A percentile compares a stretch with the other conserved stretches of the same genome.
Conservation (phyloP, 306 rosid species). For the Fragaria iinumae region DNA sequence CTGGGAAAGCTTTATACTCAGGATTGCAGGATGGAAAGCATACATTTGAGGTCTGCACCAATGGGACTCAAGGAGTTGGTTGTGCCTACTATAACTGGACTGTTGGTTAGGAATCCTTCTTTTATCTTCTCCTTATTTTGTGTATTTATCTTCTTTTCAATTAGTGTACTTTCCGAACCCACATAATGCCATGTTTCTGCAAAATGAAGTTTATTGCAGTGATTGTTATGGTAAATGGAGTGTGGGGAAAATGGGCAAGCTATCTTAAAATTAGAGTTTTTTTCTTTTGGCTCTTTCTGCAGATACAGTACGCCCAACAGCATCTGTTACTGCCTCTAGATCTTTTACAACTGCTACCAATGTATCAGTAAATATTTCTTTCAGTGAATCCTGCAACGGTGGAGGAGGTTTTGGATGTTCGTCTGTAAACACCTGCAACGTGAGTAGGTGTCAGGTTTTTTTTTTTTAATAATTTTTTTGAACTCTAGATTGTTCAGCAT, state of each 20-base stretch:
- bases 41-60: conserved; percentile 65
- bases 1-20: conserved; percentile 45
- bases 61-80: conserved; percentile 42
- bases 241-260: background rate
- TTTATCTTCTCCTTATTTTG: conserved; percentile 7
- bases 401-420: conserved; percentile 68
- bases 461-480: background rate
- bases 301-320: conserved; percentile 92
- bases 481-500: background rate
- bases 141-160: conserved; percentile 8
- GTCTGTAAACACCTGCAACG: conserved; percentile 82
- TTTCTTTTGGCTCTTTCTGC: conserved; percentile 28
- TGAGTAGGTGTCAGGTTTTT: conserved; percentile 48
- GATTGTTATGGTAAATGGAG: background rate
- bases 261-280: background rate
- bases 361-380: conserved; percentile 73
- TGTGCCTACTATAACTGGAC: conserved; percentile 79
- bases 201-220: background rate
- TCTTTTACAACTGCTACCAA: conserved; percentile 62
- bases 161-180: background rate
- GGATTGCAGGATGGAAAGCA: conserved; percentile 77
- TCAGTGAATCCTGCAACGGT: conserved; percentile 69
- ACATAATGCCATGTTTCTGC: no score
- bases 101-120: conserved; percentile 58
- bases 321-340: conserved; percentile 53